Percentiles rank a stretch among this genome's conserved stretches.
phyloP scores from a whole-genome alignment of 371 early-diverging fungal species.

The Chytridium lagenaria region DNA sequence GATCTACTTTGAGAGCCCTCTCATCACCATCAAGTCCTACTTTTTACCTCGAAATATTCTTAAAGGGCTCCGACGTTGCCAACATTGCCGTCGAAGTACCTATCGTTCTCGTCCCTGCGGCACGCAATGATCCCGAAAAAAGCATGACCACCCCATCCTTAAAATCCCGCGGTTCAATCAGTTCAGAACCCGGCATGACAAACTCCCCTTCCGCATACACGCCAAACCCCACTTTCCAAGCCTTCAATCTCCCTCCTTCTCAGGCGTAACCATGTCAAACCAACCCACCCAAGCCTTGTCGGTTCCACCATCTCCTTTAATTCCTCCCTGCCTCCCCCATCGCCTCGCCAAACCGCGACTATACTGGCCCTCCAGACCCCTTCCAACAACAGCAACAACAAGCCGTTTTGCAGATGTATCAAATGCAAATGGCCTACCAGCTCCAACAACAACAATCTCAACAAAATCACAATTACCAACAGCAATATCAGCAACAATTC shows the following conservation, averaged over 20 bases:
- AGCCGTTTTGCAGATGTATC: not conserved
- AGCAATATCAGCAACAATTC: not conserved
- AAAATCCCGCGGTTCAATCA: not conserved
- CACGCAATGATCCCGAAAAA: not conserved
- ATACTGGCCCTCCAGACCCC: not conserved
- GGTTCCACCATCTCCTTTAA: not conserved
- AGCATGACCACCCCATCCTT: not conserved
- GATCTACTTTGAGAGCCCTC: conserved; percentile 27
- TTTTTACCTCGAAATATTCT: conserved; percentile 22
- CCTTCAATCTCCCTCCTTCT: not conserved
- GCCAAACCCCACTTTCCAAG: not conserved
- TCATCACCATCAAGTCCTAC: conserved; percentile 31
- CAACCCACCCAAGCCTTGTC: too few relatives aligned
- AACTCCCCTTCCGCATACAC: not conserved
- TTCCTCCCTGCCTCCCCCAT: not conserved
- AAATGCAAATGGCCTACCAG: not conserved
- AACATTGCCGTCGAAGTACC: conserved; percentile 18
- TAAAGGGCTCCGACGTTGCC: conserved; percentile 6
- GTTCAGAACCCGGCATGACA: not conserved
- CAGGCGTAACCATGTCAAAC: too few relatives aligned
- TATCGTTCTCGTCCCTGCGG: conserved; percentile 11
- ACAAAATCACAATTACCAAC: not conserved
- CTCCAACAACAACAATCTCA: not conserved
- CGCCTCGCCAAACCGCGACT: too few relatives aligned
- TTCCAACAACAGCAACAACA: conserved; percentile 9